Conservation (phyloP, 345 rosid species). For the Citrus unshiu region DNA sequence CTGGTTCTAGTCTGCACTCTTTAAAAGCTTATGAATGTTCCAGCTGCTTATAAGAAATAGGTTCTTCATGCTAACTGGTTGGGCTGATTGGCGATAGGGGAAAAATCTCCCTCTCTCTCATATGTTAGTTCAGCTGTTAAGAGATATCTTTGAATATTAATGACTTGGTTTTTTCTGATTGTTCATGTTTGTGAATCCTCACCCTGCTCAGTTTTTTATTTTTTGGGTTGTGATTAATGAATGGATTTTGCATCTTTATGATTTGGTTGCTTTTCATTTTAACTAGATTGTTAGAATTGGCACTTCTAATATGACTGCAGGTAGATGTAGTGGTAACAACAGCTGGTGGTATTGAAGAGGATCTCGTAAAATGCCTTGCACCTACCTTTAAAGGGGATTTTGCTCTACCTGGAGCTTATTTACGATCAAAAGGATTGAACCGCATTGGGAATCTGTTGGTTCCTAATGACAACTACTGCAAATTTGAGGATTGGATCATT, state of each 20-base stretch:
- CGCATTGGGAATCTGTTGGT: constrained; percentile 89
- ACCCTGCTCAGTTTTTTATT: background rate
- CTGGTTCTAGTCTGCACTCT: background rate
- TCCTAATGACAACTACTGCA: constrained; percentile 95
- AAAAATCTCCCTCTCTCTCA: background rate
- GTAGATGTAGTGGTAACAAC: constrained; percentile 95
- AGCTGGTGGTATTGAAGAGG: constrained; percentile 97
- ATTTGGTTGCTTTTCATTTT: background rate
- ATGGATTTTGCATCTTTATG: background rate
- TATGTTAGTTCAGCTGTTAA: background rate
- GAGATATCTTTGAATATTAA: background rate
- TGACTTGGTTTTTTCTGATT: background rate
- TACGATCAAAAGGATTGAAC: constrained; percentile 84
- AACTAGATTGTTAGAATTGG: background rate
- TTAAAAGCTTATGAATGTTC: background rate
- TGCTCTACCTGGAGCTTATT: constrained; percentile 65
- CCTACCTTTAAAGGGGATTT: constrained; percentile 90
- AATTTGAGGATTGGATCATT: constrained; percentile 95
- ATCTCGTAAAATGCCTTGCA: constrained; percentile 92
- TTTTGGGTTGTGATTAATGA: background rate
- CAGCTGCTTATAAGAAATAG: background rate
- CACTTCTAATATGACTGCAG: constrained; percentile 35
- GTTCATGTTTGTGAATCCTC: background rate
- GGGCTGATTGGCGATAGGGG: background rate
- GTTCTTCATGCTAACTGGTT: background rate